phyloP scores from a whole-genome alignment of 2,329 filamentous ascomycete species.

The Cryphonectria radicalis region DNA sequence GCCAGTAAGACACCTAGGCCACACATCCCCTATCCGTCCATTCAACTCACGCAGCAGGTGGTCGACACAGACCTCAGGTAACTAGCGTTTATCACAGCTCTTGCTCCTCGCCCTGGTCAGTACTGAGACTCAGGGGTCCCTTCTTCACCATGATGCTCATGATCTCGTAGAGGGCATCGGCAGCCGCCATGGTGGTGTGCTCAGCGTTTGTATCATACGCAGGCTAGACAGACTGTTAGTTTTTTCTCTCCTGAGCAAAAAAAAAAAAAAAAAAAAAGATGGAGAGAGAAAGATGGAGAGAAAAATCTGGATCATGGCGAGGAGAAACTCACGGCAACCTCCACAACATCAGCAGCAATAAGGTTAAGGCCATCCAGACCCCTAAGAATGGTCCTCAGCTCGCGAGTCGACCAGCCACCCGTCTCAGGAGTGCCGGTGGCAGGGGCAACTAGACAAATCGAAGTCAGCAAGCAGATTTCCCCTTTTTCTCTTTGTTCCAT shows the following conservation, averaged over 20 bases:
- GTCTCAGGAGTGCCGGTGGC: slow-evolving; percentile 78
- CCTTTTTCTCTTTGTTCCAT: neutral
- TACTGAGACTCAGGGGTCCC: slow-evolving; percentile 52
- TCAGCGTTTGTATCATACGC: slow-evolving; percentile 76
- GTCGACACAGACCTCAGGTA: neutral
- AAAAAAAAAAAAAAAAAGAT: neutral
- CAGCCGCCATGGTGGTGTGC: slow-evolving; percentile 74
- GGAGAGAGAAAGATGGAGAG: accelerated
- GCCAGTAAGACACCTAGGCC: neutral
- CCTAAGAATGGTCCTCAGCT: slow-evolving; percentile 72
- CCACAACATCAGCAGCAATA: slow-evolving; percentile 73
- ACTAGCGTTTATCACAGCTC: neutral
- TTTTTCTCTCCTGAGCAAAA: too few species aligned
- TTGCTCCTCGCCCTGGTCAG: slow-evolving; percentile 1
- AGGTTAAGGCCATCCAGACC: slow-evolving; percentile 72
- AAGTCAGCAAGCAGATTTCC: slow-evolving; percentile 24
- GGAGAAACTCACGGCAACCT: slow-evolving; percentile 60
- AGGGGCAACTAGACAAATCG: slow-evolving; percentile 58
- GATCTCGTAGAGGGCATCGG: slow-evolving; percentile 74
- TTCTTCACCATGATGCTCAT: slow-evolving; percentile 84
- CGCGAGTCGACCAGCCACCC: slow-evolving; percentile 74
- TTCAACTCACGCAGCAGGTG: neutral
- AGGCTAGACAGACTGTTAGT: slow-evolving; percentile 43
- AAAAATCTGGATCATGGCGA: neutral
- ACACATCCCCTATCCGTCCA: neutral